Evolutionary conservation across 306 rosid species (phyloP).

Genomic region (Medicago arabica): DNA sequence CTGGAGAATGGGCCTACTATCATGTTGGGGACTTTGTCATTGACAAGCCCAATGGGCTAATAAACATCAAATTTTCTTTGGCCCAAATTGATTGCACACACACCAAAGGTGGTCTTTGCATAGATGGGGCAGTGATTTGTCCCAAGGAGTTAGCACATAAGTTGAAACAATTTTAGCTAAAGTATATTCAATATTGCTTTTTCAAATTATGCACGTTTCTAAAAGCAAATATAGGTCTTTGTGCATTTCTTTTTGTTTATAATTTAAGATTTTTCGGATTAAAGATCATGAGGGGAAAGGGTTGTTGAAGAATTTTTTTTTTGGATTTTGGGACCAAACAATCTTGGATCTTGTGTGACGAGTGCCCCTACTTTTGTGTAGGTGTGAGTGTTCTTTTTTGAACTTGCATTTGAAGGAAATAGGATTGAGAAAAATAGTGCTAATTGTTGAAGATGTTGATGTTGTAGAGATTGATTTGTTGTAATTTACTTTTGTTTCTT

Average conservation of each 20-base stretch:
- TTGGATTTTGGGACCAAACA: slow-evolving; percentile 25
- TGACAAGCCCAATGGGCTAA: slow-evolving; percentile 40
- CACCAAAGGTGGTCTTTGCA: slow-evolving; percentile 86
- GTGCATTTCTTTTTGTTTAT: not conserved
- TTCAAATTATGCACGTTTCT: slow-evolving; percentile 15
- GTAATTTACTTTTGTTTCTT: slow-evolving; percentile 4
- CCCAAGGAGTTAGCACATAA: slow-evolving; percentile 48
- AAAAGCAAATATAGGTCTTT: not conserved
- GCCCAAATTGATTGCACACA: slow-evolving; percentile 92
- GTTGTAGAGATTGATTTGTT: slow-evolving; percentile 15
- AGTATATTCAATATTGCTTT: not conserved
- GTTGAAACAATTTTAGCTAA: slow-evolving; percentile 34
- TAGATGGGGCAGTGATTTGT: slow-evolving; percentile 66
- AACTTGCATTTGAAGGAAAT: not conserved
- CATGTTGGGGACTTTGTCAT: slow-evolving; percentile 70
- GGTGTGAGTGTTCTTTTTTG: slow-evolving; percentile 21
- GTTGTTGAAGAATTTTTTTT: not conserved
- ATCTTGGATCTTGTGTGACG: not conserved
- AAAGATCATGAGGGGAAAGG: slow-evolving; percentile 1
- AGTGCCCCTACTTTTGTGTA: slow-evolving; percentile 30
- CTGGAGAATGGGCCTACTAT: slow-evolving; percentile 65
- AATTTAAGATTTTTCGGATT: not conserved
- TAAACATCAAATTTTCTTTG: slow-evolving; percentile 70
- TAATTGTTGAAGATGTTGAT: not conserved
- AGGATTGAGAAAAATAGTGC: slow-evolving; percentile 17